Conservation (phyloP, 1,284 basidiomycete genomes). For the Apiotrichum akiyoshidainum region DNA sequence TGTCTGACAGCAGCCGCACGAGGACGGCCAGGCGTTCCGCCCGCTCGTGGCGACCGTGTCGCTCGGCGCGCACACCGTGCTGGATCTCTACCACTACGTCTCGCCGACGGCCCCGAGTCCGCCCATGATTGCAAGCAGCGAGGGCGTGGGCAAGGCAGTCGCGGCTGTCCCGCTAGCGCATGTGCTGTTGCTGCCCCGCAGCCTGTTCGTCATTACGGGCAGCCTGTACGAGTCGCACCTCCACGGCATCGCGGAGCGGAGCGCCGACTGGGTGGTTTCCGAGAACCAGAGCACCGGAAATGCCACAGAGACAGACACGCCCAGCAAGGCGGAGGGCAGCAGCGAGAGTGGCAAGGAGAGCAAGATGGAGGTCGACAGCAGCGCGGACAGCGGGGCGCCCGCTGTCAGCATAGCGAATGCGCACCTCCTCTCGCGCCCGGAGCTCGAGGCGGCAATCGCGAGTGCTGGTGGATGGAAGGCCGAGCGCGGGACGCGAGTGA, state of each 20-base stretch:
- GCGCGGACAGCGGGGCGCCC: conserved; percentile 18
- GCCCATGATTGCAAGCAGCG: conserved; percentile 34
- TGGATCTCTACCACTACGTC: conserved; percentile 76
- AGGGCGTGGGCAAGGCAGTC: conserved; percentile 57
- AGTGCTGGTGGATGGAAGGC: conserved; percentile 56
- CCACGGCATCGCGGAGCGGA: conserved; percentile 66
- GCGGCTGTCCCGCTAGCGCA: conserved; percentile 65
- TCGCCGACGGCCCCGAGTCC: conserved; percentile 43
- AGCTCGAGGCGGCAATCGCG: conserved; percentile 50
- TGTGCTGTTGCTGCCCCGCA: conserved; percentile 75
- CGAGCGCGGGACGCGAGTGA: conserved; percentile 62
- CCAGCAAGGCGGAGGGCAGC: no score
- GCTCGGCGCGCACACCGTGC: conserved; percentile 74
- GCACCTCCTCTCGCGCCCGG: conserved; percentile 54
- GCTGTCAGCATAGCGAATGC: conserved; percentile 57
- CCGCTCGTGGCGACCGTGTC: conserved; percentile 87
- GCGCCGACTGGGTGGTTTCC: conserved; percentile 52
- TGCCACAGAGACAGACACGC: no score
- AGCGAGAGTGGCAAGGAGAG: not conserved
- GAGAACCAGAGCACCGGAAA: no score
- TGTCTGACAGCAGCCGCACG: conserved; percentile 67
- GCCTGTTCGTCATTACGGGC: conserved; percentile 70
- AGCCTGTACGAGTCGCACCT: conserved; percentile 66
- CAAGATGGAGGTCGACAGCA: not conserved
- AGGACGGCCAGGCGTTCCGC: conserved; percentile 85